These are phyloP conservation scores for Curvularia hawaiiensis DNA, from an alignment of 2,329 filamentous ascomycete species.

Conservation along the genomic window DNA sequence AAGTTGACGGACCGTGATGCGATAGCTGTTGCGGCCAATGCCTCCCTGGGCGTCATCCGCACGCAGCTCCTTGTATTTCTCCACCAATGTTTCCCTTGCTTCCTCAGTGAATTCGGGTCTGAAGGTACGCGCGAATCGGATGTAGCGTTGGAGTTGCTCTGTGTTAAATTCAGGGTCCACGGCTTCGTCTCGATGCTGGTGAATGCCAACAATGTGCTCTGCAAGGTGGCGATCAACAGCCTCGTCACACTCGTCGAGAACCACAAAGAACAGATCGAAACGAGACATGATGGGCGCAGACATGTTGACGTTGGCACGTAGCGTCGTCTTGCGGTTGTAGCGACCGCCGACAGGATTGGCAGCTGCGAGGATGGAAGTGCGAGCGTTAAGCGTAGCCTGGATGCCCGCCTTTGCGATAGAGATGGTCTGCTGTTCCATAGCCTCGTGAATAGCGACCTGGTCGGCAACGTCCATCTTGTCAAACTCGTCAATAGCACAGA, in stretches of 20 bases:
- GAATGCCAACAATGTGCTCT: conserved; percentile 91
- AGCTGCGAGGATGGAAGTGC: conserved; percentile 92
- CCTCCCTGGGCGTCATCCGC: conserved; percentile 94
- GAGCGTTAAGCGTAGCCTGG: conserved; percentile 93
- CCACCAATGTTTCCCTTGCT: conserved; percentile 82
- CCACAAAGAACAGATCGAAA: conserved; percentile 98
- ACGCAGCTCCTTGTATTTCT: conserved; percentile 94
- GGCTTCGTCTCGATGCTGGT: conserved; percentile 89
- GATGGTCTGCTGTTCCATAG: conserved; percentile 99
- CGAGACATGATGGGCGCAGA: conserved; percentile 98
- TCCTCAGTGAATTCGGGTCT: conserved; percentile 89
- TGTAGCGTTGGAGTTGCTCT: conserved; percentile 95
- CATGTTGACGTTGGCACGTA: conserved; percentile 97
- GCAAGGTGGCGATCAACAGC: conserved; percentile 87
- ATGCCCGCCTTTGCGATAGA: conserved; percentile 99
- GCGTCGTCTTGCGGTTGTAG: conserved; percentile 95
- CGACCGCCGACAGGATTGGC: conserved; percentile 94
- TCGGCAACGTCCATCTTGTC: conserved; percentile 99
- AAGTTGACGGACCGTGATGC: conserved; percentile 94
- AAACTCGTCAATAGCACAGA: conserved; percentile 98
- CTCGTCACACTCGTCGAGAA: conserved; percentile 96
- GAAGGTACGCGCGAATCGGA: conserved; percentile 94
- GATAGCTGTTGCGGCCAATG: conserved; percentile 91
- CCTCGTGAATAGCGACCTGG: conserved; percentile 99
- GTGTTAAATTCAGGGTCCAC: conserved; percentile 94